Percentiles rank a stretch among this genome's conserved stretches.
Conservation (phyloP, 306 rosid species). For the Boehmeria nivea region DNA sequence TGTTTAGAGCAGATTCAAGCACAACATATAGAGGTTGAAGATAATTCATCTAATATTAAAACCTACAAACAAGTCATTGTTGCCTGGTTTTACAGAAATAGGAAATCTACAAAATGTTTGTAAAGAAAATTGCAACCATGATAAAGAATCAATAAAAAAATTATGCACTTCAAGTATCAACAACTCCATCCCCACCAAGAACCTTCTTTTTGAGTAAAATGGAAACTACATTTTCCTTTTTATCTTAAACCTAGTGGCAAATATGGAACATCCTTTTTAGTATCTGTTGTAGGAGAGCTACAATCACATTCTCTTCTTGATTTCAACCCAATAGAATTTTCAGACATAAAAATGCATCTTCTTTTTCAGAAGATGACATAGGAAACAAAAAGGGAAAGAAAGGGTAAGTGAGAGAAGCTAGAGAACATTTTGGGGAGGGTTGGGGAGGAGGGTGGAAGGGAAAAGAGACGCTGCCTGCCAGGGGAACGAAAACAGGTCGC, state of each 20-base stretch:
- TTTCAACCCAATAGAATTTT: conserved; percentile 74
- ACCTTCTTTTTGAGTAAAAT: conserved; percentile 30
- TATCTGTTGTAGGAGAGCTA: conserved; percentile 77
- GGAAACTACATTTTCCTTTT: conserved; percentile 43
- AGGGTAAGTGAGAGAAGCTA: conserved; percentile 6
- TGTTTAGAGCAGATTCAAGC: too few relatives aligned
- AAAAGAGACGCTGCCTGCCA: conserved; percentile 29
- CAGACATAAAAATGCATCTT: conserved; percentile 54
- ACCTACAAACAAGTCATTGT: background rate
- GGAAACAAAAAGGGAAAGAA: conserved; percentile 30
- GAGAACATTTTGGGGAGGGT: conserved; percentile 15
- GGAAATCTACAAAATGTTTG: conserved; percentile 12
- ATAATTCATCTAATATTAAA: background rate
- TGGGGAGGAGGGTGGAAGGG: conserved; percentile 37
- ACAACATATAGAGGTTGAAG: background rate
- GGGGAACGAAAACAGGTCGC: conserved; percentile 64
- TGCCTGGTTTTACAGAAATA: background rate
- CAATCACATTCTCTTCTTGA: conserved; percentile 77
- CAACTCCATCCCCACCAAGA: conserved; percentile 70
- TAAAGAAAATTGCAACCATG: conserved; percentile 47
- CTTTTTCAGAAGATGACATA: conserved; percentile 33
- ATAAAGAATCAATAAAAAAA: conserved; percentile 84
- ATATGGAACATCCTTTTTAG: conserved; percentile 74
- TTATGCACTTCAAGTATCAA: conserved; percentile 67
- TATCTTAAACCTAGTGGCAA: conserved; percentile 83